phyloP scores from a whole-genome alignment of 805 yeast genomes.

The Yamadazyma laniorum region DNA sequence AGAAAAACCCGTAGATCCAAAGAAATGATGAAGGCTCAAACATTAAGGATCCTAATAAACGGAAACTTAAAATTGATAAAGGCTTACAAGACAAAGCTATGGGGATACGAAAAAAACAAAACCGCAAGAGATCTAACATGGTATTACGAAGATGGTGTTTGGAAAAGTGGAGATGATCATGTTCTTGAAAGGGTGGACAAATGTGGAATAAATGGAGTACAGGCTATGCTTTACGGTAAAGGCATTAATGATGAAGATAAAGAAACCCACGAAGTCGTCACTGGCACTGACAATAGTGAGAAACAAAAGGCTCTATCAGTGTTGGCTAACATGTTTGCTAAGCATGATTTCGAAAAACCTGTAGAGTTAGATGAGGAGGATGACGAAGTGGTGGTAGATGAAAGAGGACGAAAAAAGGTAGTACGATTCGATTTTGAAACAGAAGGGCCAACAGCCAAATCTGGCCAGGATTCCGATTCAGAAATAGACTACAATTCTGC shows the following conservation, averaged over 20 bases:
- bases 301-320: constrained; percentile 27
- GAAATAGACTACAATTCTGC: constrained; percentile 23
- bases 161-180: constrained; percentile 82
- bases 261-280: constrained; percentile 1
- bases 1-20: constrained; percentile 54
- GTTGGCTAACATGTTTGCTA: constrained; percentile 33
- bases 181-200: constrained; percentile 58
- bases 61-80: constrained; percentile 57
- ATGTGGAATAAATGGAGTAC: constrained; percentile 27
- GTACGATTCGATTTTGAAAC: constrained; percentile 34
- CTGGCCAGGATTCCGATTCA: constrained; percentile 3
- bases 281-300: constrained; percentile 16
- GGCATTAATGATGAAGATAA: constrained; percentile 12
- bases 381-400: constrained; percentile 35
- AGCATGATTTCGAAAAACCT: constrained; percentile 37
- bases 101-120: constrained; percentile 84
- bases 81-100: constrained; percentile 72
- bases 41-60: constrained; percentile 62
- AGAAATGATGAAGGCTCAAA: constrained; percentile 48
- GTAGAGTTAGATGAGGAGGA: constrained; percentile 34
- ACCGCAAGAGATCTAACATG: constrained; percentile 60
- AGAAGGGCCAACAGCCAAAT: constrained; percentile 20
- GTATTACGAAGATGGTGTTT: constrained; percentile 59
- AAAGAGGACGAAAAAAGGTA: constrained; percentile 36
- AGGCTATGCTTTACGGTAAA: constrained; percentile 27